Evolutionary conservation across 352 stramenopile genomes (phyloP), one percentile per base, ranked within the genome.

Genomic region (Pythium brassicae): DNA sequence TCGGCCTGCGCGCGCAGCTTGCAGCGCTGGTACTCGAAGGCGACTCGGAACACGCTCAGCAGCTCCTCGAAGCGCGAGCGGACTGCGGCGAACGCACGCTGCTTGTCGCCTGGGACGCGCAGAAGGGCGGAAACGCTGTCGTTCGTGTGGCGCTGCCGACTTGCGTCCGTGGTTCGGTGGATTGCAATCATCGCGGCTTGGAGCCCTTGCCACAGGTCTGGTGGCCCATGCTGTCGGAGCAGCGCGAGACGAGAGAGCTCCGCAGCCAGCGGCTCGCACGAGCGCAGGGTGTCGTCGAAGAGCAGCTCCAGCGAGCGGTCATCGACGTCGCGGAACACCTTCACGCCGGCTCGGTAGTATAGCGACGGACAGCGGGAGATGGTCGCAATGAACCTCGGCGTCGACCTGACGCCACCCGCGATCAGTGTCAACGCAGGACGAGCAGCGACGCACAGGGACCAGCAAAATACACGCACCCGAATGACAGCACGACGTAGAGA

Each of bases 401-500:
- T 61, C 39, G 44, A 62, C 12, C 75, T 85, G 26, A n/a, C 17
- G 15, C 14, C 20, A 26, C 12, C 15, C 45, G 15, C 49, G 29
- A 53, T 37, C 32, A 37, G 32, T 37, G 32, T 37, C n/a, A 44
- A n/a, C 37, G 7, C 40, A 32, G 15, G 35, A 37, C 32, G 14
- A 37, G 32, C 32, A 4, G 22, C 32, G n/a, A n/a, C n/a, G n/a
- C n/a, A n/a, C n/a, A n/a, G n/a, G n/a, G n/a, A n/a, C n/a, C n/a
- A n/a, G n/a, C n/a, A n/a, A 47, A n/a, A 40, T 29, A 14, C 23
- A 22, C 29, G 34, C 29, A 65, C 77, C 74, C 55, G 27, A 85
- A 72, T 11, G 77, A 86, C 0, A 88, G 48, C 25, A 71, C 69
- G 15, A 90, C 40, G 46, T 81, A 83, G 17, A 90, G 53, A 45